Base-by-base conservation (phyloP, 2,329 filamentous ascomycete genomes). In the Didymella segeticola region DNA sequence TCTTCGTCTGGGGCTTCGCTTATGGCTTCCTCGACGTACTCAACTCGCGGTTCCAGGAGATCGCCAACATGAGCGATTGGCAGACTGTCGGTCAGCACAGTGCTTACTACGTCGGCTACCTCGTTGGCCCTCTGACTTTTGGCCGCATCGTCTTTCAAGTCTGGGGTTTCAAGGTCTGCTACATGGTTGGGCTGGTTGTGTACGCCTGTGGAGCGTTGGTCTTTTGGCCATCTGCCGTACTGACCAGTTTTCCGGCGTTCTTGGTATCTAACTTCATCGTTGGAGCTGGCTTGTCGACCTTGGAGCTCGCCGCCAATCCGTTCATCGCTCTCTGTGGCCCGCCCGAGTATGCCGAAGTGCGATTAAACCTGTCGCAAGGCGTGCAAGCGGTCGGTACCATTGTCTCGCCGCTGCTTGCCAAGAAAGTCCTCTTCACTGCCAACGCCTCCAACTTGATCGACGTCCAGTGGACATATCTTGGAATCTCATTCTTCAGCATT, bases 1-100 rank as follows among this genome's bases (percentile, higher is more conserved):
- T 96, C 75, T 86, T 96, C 60, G 78, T 96, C 2, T 96, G 91
- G 92, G 93, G 93, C 0, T 89, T 96, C 53, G 92, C 91, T 0
- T 96, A 96, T 64, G 93, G 93, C 0, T 82, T 96, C 2, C 79
- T 96, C 5, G 91, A 95, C 66, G 89, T 88, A 0, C 82, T 97
- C 23, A 96, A 96, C 70, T 82, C 82, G 17, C 85, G 86, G 20
- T 87, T 91, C 46, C 85, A 88, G 29, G 68, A 75, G 11, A 82
- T 91, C 5, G 82, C 87, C 12, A 66, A 82, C 19, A 87, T 89
- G 80, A 83, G 79, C 1, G 73, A 79, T 0, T 81, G 83, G 6
- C 82, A 91, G 70, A 87, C 83, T 0, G 77, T 91, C 3, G 87
- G 86, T 1, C 80, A 91, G 31, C 89, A 88, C 19, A 85, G 83